phyloP scores from a whole-genome alignment of 1,284 basidiomycete species.

The Moniliella sp. region DNA sequence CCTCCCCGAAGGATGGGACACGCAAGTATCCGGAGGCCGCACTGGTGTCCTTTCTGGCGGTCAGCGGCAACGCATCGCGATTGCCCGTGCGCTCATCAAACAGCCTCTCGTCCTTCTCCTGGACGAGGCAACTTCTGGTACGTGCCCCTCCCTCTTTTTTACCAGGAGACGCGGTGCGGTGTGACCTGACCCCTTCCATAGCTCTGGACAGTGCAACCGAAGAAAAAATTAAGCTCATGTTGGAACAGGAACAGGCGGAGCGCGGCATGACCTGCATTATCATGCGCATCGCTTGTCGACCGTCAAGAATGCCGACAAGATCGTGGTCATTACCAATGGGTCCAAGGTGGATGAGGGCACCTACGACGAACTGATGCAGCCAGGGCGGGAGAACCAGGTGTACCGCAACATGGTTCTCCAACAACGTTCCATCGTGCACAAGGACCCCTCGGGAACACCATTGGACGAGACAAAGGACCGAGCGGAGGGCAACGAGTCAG shows the following conservation, averaged over 20 bases:
- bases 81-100: constrained; percentile 25
- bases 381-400: constrained; percentile 28
- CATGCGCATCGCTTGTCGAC: constrained; percentile 26
- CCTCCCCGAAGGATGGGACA: constrained; percentile 34
- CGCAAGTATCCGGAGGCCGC: constrained; percentile 31
- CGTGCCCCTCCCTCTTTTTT: background rate
- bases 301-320: constrained; percentile 47
- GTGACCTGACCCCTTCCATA: no score
- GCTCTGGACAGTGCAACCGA: constrained; percentile 28
- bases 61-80: constrained; percentile 26
- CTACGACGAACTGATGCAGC: constrained; percentile 32
- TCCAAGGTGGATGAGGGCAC: constrained; percentile 33
- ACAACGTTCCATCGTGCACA: constrained; percentile 8
- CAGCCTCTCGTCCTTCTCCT: constrained; percentile 21
- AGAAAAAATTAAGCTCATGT: constrained; percentile 16
- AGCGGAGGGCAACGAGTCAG: constrained; percentile 1
- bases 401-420: constrained; percentile 26
- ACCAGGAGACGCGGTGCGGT: no score
- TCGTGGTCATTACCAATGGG: constrained; percentile 36
- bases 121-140: constrained; percentile 28
- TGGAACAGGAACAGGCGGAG: constrained; percentile 20
- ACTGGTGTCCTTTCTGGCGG: constrained; percentile 30
- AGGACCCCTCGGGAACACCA: constrained; percentile 1
- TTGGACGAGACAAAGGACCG: constrained; percentile 1
- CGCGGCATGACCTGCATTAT: constrained; percentile 24